These are phyloP conservation scores for Acanthamoeba divionensis DNA, from an alignment of 208 protist species.

Conservation along the genomic window DNA sequence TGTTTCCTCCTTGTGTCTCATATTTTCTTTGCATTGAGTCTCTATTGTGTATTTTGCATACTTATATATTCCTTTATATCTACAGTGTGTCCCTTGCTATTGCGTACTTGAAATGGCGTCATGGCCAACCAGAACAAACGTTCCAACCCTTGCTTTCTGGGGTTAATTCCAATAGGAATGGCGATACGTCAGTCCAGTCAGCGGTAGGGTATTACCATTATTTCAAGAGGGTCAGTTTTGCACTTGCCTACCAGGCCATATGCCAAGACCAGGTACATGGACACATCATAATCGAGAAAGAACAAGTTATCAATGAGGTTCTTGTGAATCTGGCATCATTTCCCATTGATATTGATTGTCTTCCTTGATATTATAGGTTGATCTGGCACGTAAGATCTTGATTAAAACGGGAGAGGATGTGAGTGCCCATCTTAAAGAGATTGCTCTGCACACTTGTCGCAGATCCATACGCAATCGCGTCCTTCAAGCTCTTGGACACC, in stretches of 20 bases:
- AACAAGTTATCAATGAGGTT: no score
- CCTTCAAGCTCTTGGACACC: not conserved
- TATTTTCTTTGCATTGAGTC: no score
- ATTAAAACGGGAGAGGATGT: not conserved
- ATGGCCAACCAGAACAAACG: not conserved
- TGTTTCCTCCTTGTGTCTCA: no score
- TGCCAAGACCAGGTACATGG: conserved; percentile 2
- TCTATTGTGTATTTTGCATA: no score
- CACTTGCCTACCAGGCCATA: conserved; percentile 1
- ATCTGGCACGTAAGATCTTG: not conserved
- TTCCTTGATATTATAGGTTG: no score
- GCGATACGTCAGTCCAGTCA: no score
- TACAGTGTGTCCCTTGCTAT: not conserved
- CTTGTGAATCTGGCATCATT: not conserved
- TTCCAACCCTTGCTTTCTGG: no score
- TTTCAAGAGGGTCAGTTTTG: not conserved
- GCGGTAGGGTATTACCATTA: not conserved
- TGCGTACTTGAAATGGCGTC: not conserved
- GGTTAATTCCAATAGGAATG: no score
- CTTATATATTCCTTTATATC: no score
- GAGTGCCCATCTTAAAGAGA: not conserved
- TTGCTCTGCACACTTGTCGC: not conserved
- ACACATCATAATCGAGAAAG: no score
- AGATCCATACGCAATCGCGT: not conserved
- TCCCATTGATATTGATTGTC: not conserved